Percentiles rank a stretch among this genome's conserved stretches.
These are phyloP conservation scores for Lipomyces mesembrius DNA, from an alignment of 805 yeast species.

Conservation along the genomic window DNA sequence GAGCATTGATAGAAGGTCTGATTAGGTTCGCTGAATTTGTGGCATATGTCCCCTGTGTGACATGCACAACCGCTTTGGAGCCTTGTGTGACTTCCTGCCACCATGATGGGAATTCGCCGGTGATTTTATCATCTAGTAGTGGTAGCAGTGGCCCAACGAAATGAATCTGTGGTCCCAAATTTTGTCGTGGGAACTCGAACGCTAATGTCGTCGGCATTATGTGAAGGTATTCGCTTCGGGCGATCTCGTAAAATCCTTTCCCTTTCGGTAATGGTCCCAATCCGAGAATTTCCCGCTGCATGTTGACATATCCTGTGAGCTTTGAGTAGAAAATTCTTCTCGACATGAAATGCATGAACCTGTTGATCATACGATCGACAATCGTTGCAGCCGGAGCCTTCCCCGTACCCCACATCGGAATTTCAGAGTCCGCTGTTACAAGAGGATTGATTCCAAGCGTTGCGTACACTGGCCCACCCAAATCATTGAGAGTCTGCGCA, in stretches of 20 bases:
- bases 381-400: not conserved
- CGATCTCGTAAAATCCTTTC: not conserved
- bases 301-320: not conserved
- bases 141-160: not conserved
- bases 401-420: not conserved
- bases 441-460: slow-evolving; percentile 1
- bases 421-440: not conserved
- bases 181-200: not conserved
- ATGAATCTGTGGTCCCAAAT: not conserved
- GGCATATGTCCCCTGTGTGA: not conserved
- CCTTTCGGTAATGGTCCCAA: not conserved
- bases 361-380: not conserved
- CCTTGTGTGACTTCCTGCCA: slow-evolving; percentile 1
- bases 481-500: not conserved
- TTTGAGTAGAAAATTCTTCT: not conserved
- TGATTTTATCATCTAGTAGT: not conserved
- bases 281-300: not conserved
- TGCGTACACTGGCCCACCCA: not conserved
- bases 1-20: not conserved
- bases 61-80: not conserved
- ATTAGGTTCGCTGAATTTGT: not conserved
- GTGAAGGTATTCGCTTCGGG: not conserved
- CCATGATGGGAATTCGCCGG: not conserved
- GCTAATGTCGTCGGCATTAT: not conserved
- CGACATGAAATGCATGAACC: not conserved